phyloP scores from a whole-genome alignment of 192 early-diverging fungal species.

The Linnemannia exigua region DNA sequence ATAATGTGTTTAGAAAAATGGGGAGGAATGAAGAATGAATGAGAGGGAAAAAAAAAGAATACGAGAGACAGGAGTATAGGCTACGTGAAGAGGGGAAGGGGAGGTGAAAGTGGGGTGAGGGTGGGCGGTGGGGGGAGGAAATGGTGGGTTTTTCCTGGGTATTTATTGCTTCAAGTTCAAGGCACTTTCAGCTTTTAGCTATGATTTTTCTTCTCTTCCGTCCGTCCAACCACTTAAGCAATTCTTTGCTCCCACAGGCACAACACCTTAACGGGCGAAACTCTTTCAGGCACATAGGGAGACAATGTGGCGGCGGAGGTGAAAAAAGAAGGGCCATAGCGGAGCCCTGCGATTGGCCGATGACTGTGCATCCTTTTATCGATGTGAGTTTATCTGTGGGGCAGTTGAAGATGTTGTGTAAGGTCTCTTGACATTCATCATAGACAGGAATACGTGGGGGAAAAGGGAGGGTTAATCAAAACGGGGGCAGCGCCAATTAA shows the following conservation, averaged over 20 bases:
- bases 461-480: no score
- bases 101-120: not conserved
- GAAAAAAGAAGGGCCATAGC: not conserved
- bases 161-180: not conserved
- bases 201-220: not conserved
- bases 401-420: no score
- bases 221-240: not conserved
- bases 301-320: not conserved
- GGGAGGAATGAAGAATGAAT: not conserved
- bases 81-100: not conserved
- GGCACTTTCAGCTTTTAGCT: not conserved
- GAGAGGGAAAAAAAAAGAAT: not conserved
- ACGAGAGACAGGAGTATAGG: not conserved
- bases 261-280: not conserved
- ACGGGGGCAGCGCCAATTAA: no score
- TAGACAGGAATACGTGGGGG: no score
- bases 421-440: no score
- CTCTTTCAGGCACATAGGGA: not conserved
- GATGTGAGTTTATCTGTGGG: no score
- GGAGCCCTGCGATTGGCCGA: not conserved
- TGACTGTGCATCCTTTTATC: no score
- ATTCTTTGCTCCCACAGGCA: no score
- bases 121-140: not conserved
- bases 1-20: not conserved
- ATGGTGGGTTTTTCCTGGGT: not conserved